Base-by-base conservation (phyloP, 805 yeast species). In the Kregervanrija fluxuum region DNA sequence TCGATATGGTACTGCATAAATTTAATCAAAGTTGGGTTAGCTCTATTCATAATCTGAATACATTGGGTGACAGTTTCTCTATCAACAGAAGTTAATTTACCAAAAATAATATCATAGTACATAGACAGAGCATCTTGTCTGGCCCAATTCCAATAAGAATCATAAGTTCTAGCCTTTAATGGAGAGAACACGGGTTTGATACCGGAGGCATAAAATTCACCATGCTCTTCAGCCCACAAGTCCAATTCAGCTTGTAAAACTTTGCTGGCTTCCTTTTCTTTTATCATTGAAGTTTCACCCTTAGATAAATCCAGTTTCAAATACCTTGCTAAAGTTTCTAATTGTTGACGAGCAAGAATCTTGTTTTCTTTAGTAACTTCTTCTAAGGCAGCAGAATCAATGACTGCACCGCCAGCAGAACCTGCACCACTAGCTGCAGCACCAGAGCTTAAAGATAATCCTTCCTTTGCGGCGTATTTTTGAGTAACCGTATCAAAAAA, bases 71-170 rank as follows among this genome's bases (percentile, higher is more conserved):
- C 95, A 51, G 95, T 89, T 71, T 93, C 96, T 66, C 99, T 81
- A 67, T 93, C 98, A 54, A 93, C 85, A 48, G 87, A 82, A 50
- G 89, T 80, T 51, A 85, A 77, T 52, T 86, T 83, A 65, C 99
- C 99, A 66, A 93, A 95, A 56, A 93, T 89, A 59, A 93, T 89
- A 68, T 93, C 97, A 64, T 79, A 93, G 71, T 86, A 93, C 87
- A 93, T 83, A 41, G 89, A 79, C 56, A 93, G 72, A 49, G 93
- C 85, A 65, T 93, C 96, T 73, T 93, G 99, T 68, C 97, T 86
- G 40, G 98, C 97, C 99, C 99, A 93, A 69, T 95, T 95, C 99
- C 99, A 93, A 69, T 90, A 89, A 16, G 97, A 89, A 69, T 93
- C 98, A 67, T 91, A 93, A 44, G 84, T 81, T 73, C 99, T 85